Percentiles rank a stretch among this genome's conserved stretches.
Conservation (phyloP, 2,329 filamentous ascomycete species). For the Orbilia javanica region DNA sequence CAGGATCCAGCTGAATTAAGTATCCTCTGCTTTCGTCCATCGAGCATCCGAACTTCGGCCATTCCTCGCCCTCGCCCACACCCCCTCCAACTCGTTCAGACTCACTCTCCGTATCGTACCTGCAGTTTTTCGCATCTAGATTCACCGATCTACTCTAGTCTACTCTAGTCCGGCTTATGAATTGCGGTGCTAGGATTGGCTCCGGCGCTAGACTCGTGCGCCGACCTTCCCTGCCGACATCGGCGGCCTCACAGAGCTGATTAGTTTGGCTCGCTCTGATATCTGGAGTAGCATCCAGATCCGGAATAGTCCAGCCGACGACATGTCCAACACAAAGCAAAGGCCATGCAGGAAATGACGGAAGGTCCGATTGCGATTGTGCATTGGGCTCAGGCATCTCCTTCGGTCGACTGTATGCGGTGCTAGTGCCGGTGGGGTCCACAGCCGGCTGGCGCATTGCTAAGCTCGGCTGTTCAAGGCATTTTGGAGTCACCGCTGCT, state of each 20-base stretch:
- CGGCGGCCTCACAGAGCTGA: constrained; percentile 23
- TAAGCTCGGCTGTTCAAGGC: constrained; percentile 9
- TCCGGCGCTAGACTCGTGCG: constrained; percentile 16
- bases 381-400: neutral
- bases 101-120: constrained; percentile 19
- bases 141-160: constrained; percentile 25
- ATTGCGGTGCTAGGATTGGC: constrained; percentile 44
- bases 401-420: too few species aligned
- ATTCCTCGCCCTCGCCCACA: constrained; percentile 2
- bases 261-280: neutral
- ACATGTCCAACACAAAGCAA: constrained; percentile 55
- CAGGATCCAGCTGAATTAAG: constrained; percentile 21
- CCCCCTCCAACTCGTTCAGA: neutral
- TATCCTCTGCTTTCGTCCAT: constrained; percentile 21
- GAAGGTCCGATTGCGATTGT: constrained; percentile 14
- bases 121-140: constrained; percentile 39
- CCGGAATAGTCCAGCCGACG: constrained; percentile 49
- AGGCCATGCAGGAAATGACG: constrained; percentile 16
- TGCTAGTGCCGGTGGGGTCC: neutral
- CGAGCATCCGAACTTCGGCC: constrained; percentile 43
- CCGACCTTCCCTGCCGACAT: constrained; percentile 45
- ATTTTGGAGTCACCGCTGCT: constrained; percentile 4
- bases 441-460: neutral
- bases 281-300: constrained; percentile 48
- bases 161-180: constrained; percentile 19